Evolutionary conservation across 148 eudicot genomes (phyloP).

Genomic region (Nepenthes mirabilis): DNA sequence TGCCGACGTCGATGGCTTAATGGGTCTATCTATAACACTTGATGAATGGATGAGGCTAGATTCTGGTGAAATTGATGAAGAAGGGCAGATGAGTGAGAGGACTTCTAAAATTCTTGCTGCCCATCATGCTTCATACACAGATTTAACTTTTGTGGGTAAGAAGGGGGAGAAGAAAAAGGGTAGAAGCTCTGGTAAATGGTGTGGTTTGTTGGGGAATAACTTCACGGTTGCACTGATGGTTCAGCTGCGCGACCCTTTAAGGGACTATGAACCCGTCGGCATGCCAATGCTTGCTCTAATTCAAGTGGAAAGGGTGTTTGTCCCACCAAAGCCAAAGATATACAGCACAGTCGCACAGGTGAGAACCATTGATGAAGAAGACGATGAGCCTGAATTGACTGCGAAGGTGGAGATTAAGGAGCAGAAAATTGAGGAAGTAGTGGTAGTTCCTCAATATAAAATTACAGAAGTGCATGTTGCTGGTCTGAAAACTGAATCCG

Average conservation of each 20-base stretch:
- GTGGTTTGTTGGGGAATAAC: constrained; percentile 41
- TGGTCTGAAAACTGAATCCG: constrained; percentile 58
- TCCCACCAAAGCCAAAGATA: constrained; percentile 81
- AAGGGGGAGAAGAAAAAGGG: constrained; percentile 17
- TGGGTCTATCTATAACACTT: constrained; percentile 36
- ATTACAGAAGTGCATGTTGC: constrained; percentile 77
- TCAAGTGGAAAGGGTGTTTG: constrained; percentile 64
- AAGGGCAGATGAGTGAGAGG: constrained; percentile 28
- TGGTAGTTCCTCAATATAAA: constrained; percentile 60
- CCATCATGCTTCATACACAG: constrained; percentile 26
- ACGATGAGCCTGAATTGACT: constrained; percentile 22
- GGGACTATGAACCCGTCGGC: constrained; percentile 53
- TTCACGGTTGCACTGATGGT: constrained; percentile 46
- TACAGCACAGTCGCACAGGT: constrained; percentile 39
- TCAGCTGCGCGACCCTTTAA: constrained; percentile 54
- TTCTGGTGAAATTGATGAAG: constrained; percentile 36
- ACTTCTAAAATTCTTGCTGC: constrained; percentile 40
- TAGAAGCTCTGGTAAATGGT: constrained; percentile 16
- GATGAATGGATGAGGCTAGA: constrained; percentile 58
- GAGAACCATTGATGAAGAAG: constrained; percentile 30
- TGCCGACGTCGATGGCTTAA: constrained; percentile 43
- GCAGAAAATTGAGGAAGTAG: constrained; percentile 34
- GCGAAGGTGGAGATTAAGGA: constrained; percentile 20
- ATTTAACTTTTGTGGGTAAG: constrained; percentile 13
- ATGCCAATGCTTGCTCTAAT: constrained; percentile 48